Base-by-base conservation (phyloP, 1,284 basidiomycete genomes). In the Moesziomyces parantarcticus region DNA sequence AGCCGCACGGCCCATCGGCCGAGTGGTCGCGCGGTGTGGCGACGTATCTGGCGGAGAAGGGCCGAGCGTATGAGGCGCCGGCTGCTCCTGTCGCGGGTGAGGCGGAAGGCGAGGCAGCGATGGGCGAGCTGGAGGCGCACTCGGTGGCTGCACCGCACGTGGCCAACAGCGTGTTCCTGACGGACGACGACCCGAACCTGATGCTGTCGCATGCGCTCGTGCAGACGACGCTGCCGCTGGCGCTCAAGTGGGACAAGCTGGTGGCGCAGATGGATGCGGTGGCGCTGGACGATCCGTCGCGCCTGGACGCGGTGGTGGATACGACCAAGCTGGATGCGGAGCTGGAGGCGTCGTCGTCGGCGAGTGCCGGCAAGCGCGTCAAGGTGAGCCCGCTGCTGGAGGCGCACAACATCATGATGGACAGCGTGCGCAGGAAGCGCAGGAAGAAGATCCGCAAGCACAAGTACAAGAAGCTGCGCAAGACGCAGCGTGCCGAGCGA, bases 361-460 rank as follows among this genome's bases (percentile, higher is more conserved):
- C 7, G 25, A 47, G 22, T 11, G 39, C 14, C 0, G 53, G 44
- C 29, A 54, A 51, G 42, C 22, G 48, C 6, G 58, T 53, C 22
- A 58, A 58, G 32, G 64, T 67, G 58, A 58, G 65, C 51, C 59
- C 65, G 20, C 21, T 62, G 65, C 41, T 68, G 43, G 65, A 53
- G 41, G 65, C 65, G 20, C 57, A 74, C 56, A 72, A 61, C 44
- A 72, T 83, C 34, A 50, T 72, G 54, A 69, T 82, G 67, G 82
- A 83, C 58, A 82, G 81, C 49, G 78, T 80, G 53, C 71, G 78
- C 26, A 60, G 82, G 40, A 83, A 83, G 71, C 66, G 82, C 55
- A 80, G 74, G 47, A 82, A 82, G 69, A 83, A 83, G 80, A 83
- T 83, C 70, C 68, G 78, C 58, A 83, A 83, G 76, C 81, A 83